phyloP scores from a whole-genome alignment of 345 rosid species.

The Corchorus capsularis region DNA sequence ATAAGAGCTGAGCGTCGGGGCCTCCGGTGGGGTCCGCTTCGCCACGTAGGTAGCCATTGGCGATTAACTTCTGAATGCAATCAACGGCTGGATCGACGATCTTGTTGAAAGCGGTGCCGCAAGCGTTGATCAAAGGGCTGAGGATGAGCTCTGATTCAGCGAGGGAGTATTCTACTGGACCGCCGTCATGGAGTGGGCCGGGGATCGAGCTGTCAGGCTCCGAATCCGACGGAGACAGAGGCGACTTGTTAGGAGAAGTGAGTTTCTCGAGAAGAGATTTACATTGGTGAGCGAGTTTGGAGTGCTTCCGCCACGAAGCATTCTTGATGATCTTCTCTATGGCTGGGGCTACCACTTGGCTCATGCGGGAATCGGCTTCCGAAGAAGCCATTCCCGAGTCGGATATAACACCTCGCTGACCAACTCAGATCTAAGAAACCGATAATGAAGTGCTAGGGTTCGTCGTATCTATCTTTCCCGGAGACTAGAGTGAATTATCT shows the following conservation, averaged over 20 bases:
- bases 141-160: slow-evolving; percentile 86
- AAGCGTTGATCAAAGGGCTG: slow-evolving; percentile 79
- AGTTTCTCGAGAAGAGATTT: slow-evolving; percentile 78
- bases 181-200: slow-evolving; percentile 90
- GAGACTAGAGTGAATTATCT: background rate
- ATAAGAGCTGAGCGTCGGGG: slow-evolving; percentile 62
- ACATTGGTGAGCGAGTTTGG: slow-evolving; percentile 92
- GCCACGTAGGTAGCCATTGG: slow-evolving; percentile 93
- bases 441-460: slow-evolving; percentile 12
- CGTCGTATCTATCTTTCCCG: background rate
- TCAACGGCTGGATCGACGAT: slow-evolving; percentile 93
- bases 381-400: slow-evolving; percentile 98
- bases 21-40: slow-evolving; percentile 90
- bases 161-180: slow-evolving; percentile 62
- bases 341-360: slow-evolving; percentile 70
- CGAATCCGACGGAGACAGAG: slow-evolving; percentile 49
- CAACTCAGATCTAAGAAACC: slow-evolving; percentile 44
- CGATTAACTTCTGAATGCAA: slow-evolving; percentile 87
- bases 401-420: slow-evolving; percentile 34
- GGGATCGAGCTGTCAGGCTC: slow-evolving; percentile 64
- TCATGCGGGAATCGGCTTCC: slow-evolving; percentile 99
- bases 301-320: slow-evolving; percentile 98
- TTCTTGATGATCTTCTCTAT: slow-evolving; percentile 86
- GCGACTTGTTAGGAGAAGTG: slow-evolving; percentile 43
- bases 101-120: slow-evolving; percentile 67